Conservation (phyloP, 257 asterid species). For the Solanum pinnatisectum region DNA sequence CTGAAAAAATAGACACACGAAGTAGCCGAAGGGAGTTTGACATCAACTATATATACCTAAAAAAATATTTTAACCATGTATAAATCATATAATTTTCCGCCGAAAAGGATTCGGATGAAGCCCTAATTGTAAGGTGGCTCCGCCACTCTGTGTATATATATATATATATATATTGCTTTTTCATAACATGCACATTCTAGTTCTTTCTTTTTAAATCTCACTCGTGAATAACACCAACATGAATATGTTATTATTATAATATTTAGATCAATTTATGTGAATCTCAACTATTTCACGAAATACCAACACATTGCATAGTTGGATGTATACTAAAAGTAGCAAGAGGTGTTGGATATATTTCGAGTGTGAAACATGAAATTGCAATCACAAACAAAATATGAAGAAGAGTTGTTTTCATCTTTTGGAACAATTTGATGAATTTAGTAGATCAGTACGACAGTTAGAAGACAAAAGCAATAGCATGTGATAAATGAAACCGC, state of each 20-base stretch:
- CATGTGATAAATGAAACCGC: not conserved
- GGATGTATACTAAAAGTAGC: not conserved
- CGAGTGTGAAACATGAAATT: not conserved
- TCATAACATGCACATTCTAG: not conserved
- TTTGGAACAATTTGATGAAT: not conserved
- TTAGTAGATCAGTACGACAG: not conserved
- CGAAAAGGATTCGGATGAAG: too few relatives aligned
- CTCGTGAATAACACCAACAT: too few relatives aligned
- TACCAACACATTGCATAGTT: not conserved
- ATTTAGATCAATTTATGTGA: not conserved
- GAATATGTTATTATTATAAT: not conserved
- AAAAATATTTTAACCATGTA: too few relatives aligned
- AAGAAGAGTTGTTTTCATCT: not conserved
- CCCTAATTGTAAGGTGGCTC: too few relatives aligned
- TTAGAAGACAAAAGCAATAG: not conserved
- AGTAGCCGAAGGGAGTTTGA: too few relatives aligned
- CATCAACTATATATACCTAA: too few relatives aligned
- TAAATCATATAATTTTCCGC: too few relatives aligned
- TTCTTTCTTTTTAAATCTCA: not conserved
- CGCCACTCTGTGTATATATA: too few relatives aligned
- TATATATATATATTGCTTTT: not conserved
- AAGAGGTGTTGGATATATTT: not conserved
- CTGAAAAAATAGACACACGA: too few relatives aligned
- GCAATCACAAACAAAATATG: not conserved
- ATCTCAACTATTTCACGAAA: not conserved